phyloP scores from a whole-genome alignment of 2,329 filamentous ascomycete species.

The Pseudocercospora eumusae region DNA sequence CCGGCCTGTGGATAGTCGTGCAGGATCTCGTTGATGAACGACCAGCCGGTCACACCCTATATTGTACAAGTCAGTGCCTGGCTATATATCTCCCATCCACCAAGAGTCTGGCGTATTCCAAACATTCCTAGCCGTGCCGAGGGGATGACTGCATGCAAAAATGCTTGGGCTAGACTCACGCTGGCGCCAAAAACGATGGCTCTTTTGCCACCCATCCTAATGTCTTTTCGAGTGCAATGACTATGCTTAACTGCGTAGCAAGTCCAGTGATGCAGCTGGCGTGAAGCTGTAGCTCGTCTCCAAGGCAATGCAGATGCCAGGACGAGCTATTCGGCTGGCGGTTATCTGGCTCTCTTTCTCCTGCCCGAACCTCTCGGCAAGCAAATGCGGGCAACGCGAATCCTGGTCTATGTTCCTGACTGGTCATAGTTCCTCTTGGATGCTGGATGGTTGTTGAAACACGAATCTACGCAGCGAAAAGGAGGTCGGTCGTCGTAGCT shows the following conservation, averaged over 20 bases:
- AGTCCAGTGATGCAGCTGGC: not conserved
- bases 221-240: not conserved
- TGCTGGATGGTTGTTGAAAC: not conserved
- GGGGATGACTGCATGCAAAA: not conserved
- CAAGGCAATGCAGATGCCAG: not conserved
- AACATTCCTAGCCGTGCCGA: not conserved
- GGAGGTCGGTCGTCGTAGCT: not conserved
- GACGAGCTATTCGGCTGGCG: not conserved
- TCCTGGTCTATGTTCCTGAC: not conserved
- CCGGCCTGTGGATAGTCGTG: slow-evolving; percentile 49
- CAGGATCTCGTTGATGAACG: slow-evolving; percentile 52
- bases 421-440: not conserved
- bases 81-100: not conserved
- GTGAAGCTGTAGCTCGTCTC: not conserved
- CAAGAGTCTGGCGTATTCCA: not conserved
- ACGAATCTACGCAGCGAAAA: not conserved
- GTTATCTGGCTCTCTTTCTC: not conserved
- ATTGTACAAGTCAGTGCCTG: not conserved
- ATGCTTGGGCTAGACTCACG: not conserved
- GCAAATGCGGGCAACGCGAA: not conserved
- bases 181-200: slow-evolving; percentile 43
- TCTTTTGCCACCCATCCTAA: slow-evolving; percentile 15
- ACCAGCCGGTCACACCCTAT: slow-evolving; percentile 53
- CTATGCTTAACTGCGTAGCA: not conserved
- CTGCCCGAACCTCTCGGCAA: not conserved